phyloP scores from a whole-genome alignment of 768 basidiomycete genomes.

The Basidioascus undulatus region DNA sequence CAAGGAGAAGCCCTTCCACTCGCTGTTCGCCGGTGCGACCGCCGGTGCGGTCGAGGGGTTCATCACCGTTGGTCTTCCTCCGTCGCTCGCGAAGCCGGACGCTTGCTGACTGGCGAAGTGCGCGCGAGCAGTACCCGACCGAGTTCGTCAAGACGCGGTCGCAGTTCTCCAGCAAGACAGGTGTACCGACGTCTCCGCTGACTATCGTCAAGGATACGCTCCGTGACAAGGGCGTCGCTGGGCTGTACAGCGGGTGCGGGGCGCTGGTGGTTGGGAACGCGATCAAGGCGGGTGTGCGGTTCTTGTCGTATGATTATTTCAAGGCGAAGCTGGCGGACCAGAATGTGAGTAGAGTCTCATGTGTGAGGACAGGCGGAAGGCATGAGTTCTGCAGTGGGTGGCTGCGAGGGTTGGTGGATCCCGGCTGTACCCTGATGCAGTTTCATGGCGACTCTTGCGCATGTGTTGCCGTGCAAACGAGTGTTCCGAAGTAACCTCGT shows the following conservation, averaged over 20 bases:
- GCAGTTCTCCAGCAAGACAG: constrained; percentile 62
- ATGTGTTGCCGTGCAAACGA: too few species aligned
- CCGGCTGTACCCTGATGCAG: too few species aligned
- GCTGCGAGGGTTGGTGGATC: too few species aligned
- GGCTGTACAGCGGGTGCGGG: constrained; percentile 51
- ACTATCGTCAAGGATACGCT: constrained; percentile 52
- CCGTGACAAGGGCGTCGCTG: constrained; percentile 44
- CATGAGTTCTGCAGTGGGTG: too few species aligned
- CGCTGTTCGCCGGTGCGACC: constrained; percentile 68
- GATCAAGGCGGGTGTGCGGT: constrained; percentile 82
- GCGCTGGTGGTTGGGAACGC: constrained; percentile 82
- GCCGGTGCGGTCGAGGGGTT: constrained; percentile 85
- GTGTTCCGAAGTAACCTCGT: too few species aligned
- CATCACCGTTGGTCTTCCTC: background rate
- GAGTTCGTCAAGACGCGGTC: constrained; percentile 86
- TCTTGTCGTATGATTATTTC: constrained; percentile 82
- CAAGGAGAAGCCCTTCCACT: constrained; percentile 63
- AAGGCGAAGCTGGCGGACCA: constrained; percentile 59
- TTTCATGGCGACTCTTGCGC: too few species aligned
- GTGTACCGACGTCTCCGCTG: constrained; percentile 36
- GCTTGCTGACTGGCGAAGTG: too few species aligned
- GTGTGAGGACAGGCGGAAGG: background rate
- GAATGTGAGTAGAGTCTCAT: constrained; percentile 29
- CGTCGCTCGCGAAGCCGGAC: background rate
- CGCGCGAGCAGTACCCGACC: constrained; percentile 45